Base-by-base conservation (phyloP, 1,139 yeast species). In the Debaryomycetaceae sp. region DNA sequence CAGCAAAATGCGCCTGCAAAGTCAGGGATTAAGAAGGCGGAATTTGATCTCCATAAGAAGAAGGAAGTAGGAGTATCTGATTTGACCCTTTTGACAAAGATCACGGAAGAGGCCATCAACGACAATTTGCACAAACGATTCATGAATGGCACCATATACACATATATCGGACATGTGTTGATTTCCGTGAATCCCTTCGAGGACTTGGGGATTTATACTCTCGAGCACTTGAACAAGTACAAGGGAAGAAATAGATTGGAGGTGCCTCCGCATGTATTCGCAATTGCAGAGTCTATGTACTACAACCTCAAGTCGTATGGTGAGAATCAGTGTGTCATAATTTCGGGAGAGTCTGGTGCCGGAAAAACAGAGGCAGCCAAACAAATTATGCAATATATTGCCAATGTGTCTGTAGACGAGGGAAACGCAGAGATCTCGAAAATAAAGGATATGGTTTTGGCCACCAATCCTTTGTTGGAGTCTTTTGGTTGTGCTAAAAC, bases 331-430 rank as follows among this genome's bases (percentile, higher is more conserved):
- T 93, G 99, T 77, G 99, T 95, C 37, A 95, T 95, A 58, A 95
- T 95, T 54, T 89, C 97, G 5, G 99, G 99, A 43, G 99, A 95
- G 65, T 89, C 97, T 1, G 99, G 99, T 49, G 99, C 99, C 2
- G 99, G 99, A 42, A 93, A 93, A 65, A 93, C 99, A 6, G 99
- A 93, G 67, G 98, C 99, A 17, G 99, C 99, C 36, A 93, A 93
- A 70, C 85, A 95, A 60, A 93, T 93, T 67, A 95, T 95, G 99
- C 98, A 95, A 65, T 95, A 95, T 63, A 87, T 95, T 56, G 97
- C 99, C 39, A 84, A 93, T 37, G 97, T 90, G 6, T 70, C 76
- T 1, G 75, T 71, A 13, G 75, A 68, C 47, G 65, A 58, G 40
- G 56, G 58, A 31, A 47, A 54, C 40, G 48, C 47, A 24, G 75